Evolutionary conservation across 208 protist species (phyloP).

Genomic region (Porcisia deanei): DNA sequence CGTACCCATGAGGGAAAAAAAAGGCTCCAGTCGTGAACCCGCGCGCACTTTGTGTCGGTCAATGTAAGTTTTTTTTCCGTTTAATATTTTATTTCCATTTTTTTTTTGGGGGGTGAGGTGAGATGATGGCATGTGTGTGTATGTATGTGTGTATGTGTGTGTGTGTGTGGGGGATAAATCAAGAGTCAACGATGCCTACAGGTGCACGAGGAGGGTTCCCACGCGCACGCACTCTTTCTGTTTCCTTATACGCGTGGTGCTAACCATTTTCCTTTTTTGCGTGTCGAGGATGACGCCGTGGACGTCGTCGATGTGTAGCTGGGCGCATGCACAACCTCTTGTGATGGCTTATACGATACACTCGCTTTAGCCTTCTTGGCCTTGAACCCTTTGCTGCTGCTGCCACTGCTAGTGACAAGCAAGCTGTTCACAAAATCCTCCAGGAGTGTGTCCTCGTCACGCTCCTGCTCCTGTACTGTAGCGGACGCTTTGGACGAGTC

Average conservation of each 20-base stretch:
- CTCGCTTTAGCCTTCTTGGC: not conserved
- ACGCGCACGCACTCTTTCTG: not conserved
- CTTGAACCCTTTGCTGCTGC: not conserved
- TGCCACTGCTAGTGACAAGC: not conserved
- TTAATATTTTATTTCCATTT: too few relatives aligned
- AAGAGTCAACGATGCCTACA: not conserved
- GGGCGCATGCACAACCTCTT: not conserved
- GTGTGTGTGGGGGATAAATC: not conserved
- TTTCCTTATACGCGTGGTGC: not conserved
- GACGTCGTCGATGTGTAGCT: not conserved
- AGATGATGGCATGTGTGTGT: not conserved
- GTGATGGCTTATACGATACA: not conserved
- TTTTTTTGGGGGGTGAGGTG: too few relatives aligned
- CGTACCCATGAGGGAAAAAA: too few relatives aligned
- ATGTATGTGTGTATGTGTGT: not conserved
- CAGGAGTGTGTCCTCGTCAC: constrained; percentile 17
- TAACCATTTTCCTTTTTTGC: not conserved
- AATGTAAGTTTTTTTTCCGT: too few relatives aligned
- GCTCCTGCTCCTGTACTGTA: not conserved
- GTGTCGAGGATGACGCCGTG: not conserved
- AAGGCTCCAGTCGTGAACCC: too few relatives aligned
- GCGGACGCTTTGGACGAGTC: not conserved
- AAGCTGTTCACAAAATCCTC: constrained; percentile 22
- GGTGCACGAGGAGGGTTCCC: not conserved
- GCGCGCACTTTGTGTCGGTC: too few relatives aligned